Evolutionary conservation across 352 stramenopile species (phyloP).

Genomic region (Globisporangium parvum): DNA sequence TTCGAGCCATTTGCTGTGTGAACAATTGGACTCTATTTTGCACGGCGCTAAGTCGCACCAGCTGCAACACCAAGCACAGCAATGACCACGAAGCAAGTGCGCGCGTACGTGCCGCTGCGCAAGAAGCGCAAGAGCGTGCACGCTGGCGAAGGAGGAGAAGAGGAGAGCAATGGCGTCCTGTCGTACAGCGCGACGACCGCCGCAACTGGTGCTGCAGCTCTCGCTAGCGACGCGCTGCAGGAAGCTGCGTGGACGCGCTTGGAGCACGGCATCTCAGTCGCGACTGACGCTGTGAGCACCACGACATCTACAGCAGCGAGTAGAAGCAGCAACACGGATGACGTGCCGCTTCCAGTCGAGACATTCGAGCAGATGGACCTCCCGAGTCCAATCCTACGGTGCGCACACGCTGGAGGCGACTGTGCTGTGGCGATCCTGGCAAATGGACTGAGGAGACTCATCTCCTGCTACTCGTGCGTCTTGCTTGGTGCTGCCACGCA

Average conservation of each 20-base stretch:
- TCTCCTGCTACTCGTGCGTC: too few relatives aligned
- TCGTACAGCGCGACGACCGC: neutral
- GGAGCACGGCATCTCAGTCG: constrained; percentile 34
- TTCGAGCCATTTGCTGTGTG: too few relatives aligned
- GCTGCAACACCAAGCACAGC: neutral
- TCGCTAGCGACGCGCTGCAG: constrained; percentile 15
- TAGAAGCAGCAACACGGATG: constrained; percentile 15
- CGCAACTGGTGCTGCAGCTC: neutral
- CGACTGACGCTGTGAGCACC: neutral
- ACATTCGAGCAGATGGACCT: constrained; percentile 35
- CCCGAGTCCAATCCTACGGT: constrained; percentile 5
- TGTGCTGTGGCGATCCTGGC: neutral
- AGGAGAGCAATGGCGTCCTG: constrained; percentile 1
- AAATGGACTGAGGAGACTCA: neutral
- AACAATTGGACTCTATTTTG: too few relatives aligned
- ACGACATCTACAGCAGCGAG: constrained; percentile 26
- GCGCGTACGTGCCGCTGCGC: constrained; percentile 32
- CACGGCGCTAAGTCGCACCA: constrained; percentile 2
- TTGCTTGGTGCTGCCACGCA: constrained; percentile 1
- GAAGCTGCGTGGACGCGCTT: constrained; percentile 43
- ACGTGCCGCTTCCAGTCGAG: constrained; percentile 22
- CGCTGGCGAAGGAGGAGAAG: neutral
- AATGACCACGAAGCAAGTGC: neutral
- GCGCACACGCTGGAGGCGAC: neutral
- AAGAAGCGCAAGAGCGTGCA: constrained; percentile 26